Percentiles rank a stretch among this genome's conserved stretches.
Evolutionary conservation across 805 yeast species (phyloP).

Genomic region (Candida odintsovae): DNA sequence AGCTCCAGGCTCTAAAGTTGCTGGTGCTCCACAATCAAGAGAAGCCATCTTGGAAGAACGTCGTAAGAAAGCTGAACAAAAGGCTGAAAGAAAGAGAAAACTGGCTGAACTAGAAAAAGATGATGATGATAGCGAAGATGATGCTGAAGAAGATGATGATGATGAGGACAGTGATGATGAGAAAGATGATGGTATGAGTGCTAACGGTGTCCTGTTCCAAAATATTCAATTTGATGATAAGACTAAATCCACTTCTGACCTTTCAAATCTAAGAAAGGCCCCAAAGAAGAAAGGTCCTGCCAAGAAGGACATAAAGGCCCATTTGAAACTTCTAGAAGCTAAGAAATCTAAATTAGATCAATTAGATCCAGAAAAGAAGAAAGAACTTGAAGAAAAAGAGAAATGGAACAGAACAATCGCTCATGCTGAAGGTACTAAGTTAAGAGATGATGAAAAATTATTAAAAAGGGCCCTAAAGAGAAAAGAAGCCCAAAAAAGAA

Average conservation of each 20-base stretch:
- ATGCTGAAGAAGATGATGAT: slow-evolving; percentile 36
- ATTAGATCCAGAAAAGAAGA: slow-evolving; percentile 57
- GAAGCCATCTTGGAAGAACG: slow-evolving; percentile 73
- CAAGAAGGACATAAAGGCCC: slow-evolving; percentile 77
- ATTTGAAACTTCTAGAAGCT: slow-evolving; percentile 66
- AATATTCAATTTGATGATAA: slow-evolving; percentile 83
- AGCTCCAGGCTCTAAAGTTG: slow-evolving; percentile 80
- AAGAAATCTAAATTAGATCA: slow-evolving; percentile 59
- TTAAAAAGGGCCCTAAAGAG: slow-evolving; percentile 81
- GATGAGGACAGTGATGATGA: slow-evolving; percentile 31
- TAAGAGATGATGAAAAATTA: slow-evolving; percentile 85
- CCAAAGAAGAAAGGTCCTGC: slow-evolving; percentile 77
- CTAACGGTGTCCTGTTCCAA: slow-evolving; percentile 58
- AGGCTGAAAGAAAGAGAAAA: slow-evolving; percentile 33
- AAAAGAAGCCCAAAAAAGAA: slow-evolving; percentile 76
- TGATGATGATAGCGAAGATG: slow-evolving; percentile 30
- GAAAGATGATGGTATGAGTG: slow-evolving; percentile 26
- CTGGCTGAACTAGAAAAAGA: slow-evolving; percentile 31
- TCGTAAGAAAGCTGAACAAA: slow-evolving; percentile 33
- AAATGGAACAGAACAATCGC: slow-evolving; percentile 82
- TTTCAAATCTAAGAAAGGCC: slow-evolving; percentile 48
- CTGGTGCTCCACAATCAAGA: slow-evolving; percentile 81
- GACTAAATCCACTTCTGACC: slow-evolving; percentile 68
- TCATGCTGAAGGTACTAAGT: slow-evolving; percentile 82
- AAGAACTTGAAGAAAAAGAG: slow-evolving; percentile 58